Conservation (phyloP, 176 grass and related monocot genomes). For the Avena insularis region DNA sequence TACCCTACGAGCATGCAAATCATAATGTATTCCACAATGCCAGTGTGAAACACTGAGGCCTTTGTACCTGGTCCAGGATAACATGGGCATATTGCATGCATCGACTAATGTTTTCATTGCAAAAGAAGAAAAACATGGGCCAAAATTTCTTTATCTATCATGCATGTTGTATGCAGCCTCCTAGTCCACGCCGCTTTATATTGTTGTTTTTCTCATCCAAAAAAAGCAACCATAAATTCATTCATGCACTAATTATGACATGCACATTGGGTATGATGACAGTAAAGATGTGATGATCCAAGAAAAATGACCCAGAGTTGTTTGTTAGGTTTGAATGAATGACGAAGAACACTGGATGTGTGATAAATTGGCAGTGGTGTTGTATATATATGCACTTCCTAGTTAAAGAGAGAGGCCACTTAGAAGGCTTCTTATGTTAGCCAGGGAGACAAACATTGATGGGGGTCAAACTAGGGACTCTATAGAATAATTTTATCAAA, state of each 20-base stretch:
- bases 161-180: background rate
- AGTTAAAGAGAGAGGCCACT: background rate
- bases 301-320: background rate
- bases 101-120: too few relatives aligned
- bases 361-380: background rate
- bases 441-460: too few relatives aligned
- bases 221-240: background rate
- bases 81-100: too few relatives aligned
- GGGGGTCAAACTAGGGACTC: too few relatives aligned
- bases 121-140: background rate
- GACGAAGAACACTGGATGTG: background rate
- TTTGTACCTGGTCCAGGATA: too few relatives aligned
- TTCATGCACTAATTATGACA: background rate
- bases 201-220: background rate
- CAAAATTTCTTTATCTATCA: background rate
- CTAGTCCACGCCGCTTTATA: background rate
- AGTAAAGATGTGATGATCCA: background rate
- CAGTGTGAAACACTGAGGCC: too few relatives aligned
- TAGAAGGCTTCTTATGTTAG: background rate
- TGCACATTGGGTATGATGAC: background rate
- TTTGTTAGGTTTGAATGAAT: background rate
- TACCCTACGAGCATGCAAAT: too few relatives aligned
- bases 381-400: background rate
- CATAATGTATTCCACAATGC: too few relatives aligned
- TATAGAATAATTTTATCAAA: too few relatives aligned